phyloP scores from a whole-genome alignment of 129 eudicot species.

The Flaveria ramosissima region DNA sequence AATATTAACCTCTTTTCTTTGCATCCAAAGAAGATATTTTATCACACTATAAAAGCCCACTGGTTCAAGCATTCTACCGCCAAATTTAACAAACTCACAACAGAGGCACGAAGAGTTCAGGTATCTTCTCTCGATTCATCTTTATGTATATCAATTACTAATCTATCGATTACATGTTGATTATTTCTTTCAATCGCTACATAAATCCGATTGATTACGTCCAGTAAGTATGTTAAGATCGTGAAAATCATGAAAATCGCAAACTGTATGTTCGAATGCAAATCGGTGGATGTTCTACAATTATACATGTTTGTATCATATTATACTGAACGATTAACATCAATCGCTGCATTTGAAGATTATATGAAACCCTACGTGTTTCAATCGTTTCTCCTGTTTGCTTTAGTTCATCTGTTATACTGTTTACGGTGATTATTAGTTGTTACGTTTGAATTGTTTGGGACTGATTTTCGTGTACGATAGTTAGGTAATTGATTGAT shows the following conservation, averaged over 20 bases:
- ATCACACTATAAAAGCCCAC: conserved; percentile 19
- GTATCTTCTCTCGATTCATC: conserved; percentile 28
- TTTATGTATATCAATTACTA: background rate
- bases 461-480: background rate
- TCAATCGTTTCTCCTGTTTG: conserved; percentile 7
- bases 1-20: background rate
- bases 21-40: background rate
- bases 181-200: background rate
- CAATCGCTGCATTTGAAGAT: conserved; percentile 14
- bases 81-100: conserved; percentile 17
- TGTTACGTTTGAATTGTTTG: conserved; percentile 2
- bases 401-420: background rate
- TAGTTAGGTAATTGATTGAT: conserved; percentile 1
- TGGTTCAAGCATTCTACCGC: conserved; percentile 34
- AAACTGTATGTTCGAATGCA: background rate
- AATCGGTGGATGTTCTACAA: background rate
- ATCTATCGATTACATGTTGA: background rate
- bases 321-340: conserved; percentile 1
- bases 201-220: conserved; percentile 17
- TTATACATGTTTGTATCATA: conserved; percentile 2
- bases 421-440: background rate
- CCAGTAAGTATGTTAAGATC: conserved; percentile 8
- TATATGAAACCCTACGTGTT: conserved; percentile 16
- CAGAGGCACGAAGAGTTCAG: conserved; percentile 21
- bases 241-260: conserved; percentile 3